Conservation (phyloP, 129 eudicot genomes). For the Tanacetum coccineum region DNA sequence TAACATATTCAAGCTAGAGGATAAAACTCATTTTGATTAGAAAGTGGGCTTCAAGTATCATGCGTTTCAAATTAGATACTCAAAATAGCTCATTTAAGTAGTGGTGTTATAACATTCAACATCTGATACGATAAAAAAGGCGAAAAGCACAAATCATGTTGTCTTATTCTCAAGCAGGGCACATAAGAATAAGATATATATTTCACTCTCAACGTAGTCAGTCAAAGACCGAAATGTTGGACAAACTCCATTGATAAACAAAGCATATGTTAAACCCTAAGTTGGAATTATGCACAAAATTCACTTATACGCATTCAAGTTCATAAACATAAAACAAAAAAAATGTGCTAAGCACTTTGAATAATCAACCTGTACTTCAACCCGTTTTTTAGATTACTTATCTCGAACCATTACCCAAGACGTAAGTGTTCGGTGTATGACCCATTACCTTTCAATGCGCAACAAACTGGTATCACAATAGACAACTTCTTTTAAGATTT, state of each 20-base stretch:
- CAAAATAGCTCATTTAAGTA: neutral
- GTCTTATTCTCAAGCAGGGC: slow-evolving; percentile 6
- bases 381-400: no score
- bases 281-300: no score
- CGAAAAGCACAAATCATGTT: neutral
- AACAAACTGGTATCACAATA: no score
- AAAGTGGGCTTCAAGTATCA: neutral
- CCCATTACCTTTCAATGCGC: no score
- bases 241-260: neutral
- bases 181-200: neutral
- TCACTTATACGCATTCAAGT: no score
- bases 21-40: neutral
- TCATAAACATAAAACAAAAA: no score
- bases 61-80: neutral
- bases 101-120: neutral
- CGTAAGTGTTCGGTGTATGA: no score
- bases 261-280: neutral
- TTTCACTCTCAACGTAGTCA: neutral
- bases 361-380: no score
- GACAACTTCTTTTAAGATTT: no score
- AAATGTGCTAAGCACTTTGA: no score
- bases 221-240: neutral
- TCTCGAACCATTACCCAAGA: no score
- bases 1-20: no score
- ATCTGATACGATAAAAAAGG: neutral